Base-by-base conservation (phyloP, 176 grass and related monocot species). In the Raddia guianensis region DNA sequence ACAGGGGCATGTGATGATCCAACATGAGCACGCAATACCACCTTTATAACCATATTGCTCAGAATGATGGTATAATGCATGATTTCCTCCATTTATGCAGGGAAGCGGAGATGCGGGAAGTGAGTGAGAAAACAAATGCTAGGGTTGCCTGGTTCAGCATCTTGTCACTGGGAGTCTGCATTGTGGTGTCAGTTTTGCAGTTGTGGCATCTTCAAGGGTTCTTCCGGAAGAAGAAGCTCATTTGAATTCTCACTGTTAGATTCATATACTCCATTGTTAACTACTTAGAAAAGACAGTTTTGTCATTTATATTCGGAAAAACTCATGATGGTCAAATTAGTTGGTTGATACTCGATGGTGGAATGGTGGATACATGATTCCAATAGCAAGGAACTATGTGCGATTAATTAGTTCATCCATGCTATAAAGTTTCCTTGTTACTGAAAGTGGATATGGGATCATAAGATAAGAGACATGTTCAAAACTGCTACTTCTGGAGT, bases 181-280 rank as follows among this genome's bases (percentile, higher is more conserved):
- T 98, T 32, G 75, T 62, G 9, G 95, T 95, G 16, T 91, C 95
- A 8, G 66, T 87, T 42, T 77, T 98, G 88, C 90, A 98, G 75
- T 68, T 94, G 77, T 86, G 92, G 95, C 90, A 98, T 66, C 88
- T 98, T 47, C 90, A 93, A 86, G 83, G 90, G 0, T 98, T 89
- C 85, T 98, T 98, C 84, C 80, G 76, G 74, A 98, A 98, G 92
- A 98, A 98, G 88, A 98, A 98, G 86, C 90, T 98, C 49, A 98
- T 98, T 60, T 95, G 89, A 84, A 66, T 85, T 43, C 27, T 63
- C 77, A 37, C 40, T n/a, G 14, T 78, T 85, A 50, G 69, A 67
- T 83, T 69, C 80, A 15, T 87, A 73, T 78, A 88, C 76, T 57
- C 68, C 59, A 37, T 27, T 75, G 75, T 88, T 77, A 21, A 67